Evolutionary conservation across 2,329 filamentous ascomycete genomes (phyloP), one percentile per base, ranked within the genome.

Genomic region (Beauveria sp.): DNA sequence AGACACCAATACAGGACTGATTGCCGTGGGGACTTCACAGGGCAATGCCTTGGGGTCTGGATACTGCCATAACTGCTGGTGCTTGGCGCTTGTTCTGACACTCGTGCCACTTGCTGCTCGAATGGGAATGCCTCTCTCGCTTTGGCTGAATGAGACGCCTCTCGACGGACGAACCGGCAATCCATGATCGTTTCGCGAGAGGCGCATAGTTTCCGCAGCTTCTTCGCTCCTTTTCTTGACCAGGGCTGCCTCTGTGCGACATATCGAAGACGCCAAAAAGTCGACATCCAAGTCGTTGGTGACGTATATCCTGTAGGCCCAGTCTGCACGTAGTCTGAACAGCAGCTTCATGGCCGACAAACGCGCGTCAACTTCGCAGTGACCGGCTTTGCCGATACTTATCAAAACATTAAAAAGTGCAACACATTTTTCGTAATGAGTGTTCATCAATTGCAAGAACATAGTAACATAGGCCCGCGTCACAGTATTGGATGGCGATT

Each of bases 251-350:
- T 83, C 80, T 0, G 82, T 86, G 43, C 91, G 86, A 66, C 85
- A 88, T 10, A 96, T 76, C 7, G 87, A 81, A 18, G 85, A 81
- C 30, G 92, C 90, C 26, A 96, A 77, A 58, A 84, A 85, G 65
- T 88, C 84, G 30, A 86, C 88, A 70, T 96, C 91, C 2, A 88
- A 84, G 34, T 84, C 82, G 40, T 83, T 75, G 8, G 85, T 85
- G 58, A 96, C 77, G 62, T 88, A 91, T 4, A 97, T 82, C 50
- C 87, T 83, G 65, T 92, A 85, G 10, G 88, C 85, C 70, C 89
- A 91, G 72, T 96, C 91, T 24, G 91, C 91, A 62, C 92, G 84
- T 34, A 97, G 77, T 48, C 92, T 85, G 70, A 96, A 93, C 2
- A 97, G 77, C 48, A 93, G 75, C 68, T 90, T 91, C 79, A 92